phyloP scores from a whole-genome alignment of 106 monocot genomes.

The Acorus gramineus region DNA sequence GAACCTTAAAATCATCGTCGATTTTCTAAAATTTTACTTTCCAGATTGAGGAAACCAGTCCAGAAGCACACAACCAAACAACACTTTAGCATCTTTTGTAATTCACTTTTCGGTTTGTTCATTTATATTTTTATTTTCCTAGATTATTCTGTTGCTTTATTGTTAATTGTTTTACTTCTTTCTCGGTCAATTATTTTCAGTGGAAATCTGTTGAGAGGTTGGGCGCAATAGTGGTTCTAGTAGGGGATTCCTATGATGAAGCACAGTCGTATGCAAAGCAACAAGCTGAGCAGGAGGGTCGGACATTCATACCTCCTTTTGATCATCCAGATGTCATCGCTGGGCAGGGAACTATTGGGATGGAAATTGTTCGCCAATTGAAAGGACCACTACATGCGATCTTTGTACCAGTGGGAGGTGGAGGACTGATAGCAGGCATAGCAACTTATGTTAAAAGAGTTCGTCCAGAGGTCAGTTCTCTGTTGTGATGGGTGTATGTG shows the following conservation, averaged over 20 bases:
- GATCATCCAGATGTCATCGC: conserved; percentile 87
- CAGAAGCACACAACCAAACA: no score
- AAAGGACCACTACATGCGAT: conserved; percentile 78
- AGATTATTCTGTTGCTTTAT: no score
- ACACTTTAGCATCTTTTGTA: no score
- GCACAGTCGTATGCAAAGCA: conserved; percentile 77
- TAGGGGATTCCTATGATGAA: conserved; percentile 97
- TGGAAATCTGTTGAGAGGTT: conserved; percentile 85
- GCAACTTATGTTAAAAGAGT: conserved; percentile 89
- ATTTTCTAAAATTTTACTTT: no score
- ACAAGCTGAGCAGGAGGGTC: conserved; percentile 41
- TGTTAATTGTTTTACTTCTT: no score
- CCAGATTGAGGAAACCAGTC: no score
- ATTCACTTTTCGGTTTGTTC: no score
- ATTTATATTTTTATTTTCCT: no score
- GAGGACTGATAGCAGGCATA: conserved; percentile 93
- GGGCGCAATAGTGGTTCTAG: conserved; percentile 83
- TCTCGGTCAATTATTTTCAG: conserved; percentile 22
- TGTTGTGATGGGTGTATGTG: neutral
- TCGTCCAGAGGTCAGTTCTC: conserved; percentile 60
- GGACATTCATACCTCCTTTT: conserved; percentile 90
- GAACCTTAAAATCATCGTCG: no score
- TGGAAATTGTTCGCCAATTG: conserved; percentile 86
- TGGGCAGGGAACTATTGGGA: conserved; percentile 94
- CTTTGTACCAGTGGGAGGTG: conserved; percentile 98